phyloP scores from a whole-genome alignment of 2,329 filamentous ascomycete genomes.

The Fusarium nelsonii region DNA sequence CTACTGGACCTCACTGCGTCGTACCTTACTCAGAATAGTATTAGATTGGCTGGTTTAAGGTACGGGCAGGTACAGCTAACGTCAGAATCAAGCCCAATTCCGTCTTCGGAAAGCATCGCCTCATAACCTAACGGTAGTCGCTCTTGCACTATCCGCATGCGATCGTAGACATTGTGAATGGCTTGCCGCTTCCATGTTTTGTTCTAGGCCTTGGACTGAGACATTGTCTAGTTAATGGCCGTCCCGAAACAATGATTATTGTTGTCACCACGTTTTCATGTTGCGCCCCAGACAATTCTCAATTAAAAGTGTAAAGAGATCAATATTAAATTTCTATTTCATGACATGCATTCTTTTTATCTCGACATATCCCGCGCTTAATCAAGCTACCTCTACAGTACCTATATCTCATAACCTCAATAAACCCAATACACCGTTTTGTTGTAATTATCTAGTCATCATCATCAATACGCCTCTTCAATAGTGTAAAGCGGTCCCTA shows the following conservation, averaged over 20 bases:
- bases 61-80: slow-evolving; percentile 20
- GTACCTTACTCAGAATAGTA: slow-evolving; percentile 28
- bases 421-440: slow-evolving; percentile 5
- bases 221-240: slow-evolving; percentile 22
- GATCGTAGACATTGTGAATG: slow-evolving; percentile 8
- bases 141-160: slow-evolving; percentile 32
- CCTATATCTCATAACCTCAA: background rate
- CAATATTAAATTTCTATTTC: background rate
- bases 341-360: background rate
- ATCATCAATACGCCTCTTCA: slow-evolving; percentile 30
- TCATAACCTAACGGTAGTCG: slow-evolving; percentile 23
- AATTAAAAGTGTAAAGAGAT: background rate
- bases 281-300: background rate
- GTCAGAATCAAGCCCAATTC: slow-evolving; percentile 33
- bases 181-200: slow-evolving; percentile 16
- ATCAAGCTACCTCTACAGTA: background rate
- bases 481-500: slow-evolving; percentile 45
- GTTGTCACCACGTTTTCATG: background rate
- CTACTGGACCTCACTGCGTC: slow-evolving; percentile 15
- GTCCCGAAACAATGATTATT: background rate
- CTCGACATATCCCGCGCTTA: slow-evolving; percentile 26
- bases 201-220: slow-evolving; percentile 22
- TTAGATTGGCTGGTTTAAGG: slow-evolving; percentile 16
- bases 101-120: slow-evolving; percentile 39
- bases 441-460: slow-evolving; percentile 10